These are phyloP conservation scores for Solanum chiquidenum DNA, from an alignment of 257 asterid genomes.

Conservation along the genomic window DNA sequence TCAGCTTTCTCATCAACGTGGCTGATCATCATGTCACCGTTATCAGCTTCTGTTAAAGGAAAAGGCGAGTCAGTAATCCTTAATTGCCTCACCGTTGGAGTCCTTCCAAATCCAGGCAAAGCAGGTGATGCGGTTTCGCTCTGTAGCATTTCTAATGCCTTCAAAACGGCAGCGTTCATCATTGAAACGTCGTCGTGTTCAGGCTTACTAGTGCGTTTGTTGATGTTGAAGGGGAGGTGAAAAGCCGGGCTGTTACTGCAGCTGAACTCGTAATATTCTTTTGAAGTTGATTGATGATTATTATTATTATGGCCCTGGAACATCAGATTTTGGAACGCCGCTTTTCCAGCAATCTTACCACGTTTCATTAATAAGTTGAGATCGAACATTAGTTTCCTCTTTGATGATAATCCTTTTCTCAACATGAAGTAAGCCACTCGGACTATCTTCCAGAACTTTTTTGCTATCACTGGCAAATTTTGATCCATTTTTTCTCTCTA, in stretches of 20 bases:
- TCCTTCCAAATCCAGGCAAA: conserved; percentile 24
- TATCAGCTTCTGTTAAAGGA: conserved; percentile 1
- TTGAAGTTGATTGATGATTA: neutral
- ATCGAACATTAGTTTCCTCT: conserved; percentile 23
- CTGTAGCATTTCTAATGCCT: conserved; percentile 33
- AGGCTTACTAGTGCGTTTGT: conserved; percentile 12
- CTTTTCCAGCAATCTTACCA: conserved; percentile 39
- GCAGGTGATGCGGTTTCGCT: conserved; percentile 33
- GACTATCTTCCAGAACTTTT: conserved; percentile 4
- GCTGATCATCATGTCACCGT: neutral
- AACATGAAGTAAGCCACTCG: conserved; percentile 8
- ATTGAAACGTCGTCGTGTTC: conserved; percentile 6
- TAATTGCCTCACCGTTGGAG: conserved; percentile 29
- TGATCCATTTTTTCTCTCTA: neutral
- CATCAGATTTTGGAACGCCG: conserved; percentile 8
- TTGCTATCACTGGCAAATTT: conserved; percentile 11
- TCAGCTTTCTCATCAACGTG: conserved; percentile 21
- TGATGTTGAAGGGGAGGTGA: conserved; percentile 25
- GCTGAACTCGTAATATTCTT: conserved; percentile 72
- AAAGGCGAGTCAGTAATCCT: conserved; percentile 27
- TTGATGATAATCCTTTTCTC: conserved; percentile 29
- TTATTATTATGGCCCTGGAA: neutral
- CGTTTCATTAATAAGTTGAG: conserved; percentile 29
- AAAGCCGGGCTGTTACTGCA: conserved; percentile 66
- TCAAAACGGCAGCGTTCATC: conserved; percentile 7